Percentiles rank a stretch among this genome's conserved stretches.
Evolutionary conservation across 352 stramenopile species (phyloP).

Genomic region (Globisporangium mamillatum): DNA sequence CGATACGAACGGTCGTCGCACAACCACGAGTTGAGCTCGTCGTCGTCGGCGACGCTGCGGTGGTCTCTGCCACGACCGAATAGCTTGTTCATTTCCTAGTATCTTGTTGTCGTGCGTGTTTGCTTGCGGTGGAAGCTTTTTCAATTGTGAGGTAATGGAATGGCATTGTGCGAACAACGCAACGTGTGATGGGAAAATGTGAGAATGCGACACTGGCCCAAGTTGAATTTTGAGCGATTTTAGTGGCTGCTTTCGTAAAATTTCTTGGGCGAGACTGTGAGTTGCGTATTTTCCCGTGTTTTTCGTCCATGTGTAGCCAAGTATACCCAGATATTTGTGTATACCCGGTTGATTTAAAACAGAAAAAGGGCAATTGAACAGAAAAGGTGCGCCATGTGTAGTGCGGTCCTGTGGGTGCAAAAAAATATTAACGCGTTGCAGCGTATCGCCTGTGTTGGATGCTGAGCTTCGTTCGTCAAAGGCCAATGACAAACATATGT

Average conservation of each 20-base stretch:
- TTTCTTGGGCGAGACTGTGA: background rate
- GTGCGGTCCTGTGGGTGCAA: too few species aligned
- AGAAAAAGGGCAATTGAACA: too few species aligned
- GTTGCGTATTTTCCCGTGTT: too few species aligned
- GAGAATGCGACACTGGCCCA: background rate
- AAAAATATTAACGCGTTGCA: too few species aligned
- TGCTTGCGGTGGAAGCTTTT: background rate
- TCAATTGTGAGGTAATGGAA: background rate
- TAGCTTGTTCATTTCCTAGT: background rate
- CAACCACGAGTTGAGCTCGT: constrained; percentile 14
- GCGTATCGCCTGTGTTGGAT: too few species aligned
- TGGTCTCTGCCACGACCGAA: background rate
- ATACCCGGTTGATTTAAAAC: too few species aligned
- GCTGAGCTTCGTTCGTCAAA: too few species aligned
- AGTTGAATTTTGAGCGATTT: background rate
- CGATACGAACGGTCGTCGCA: constrained; percentile 5
- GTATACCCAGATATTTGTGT: too few species aligned
- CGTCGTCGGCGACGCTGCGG: background rate
- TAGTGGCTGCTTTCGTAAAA: constrained; percentile 2
- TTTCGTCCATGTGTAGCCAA: too few species aligned
- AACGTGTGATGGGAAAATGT: background rate
- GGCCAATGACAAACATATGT: too few species aligned
- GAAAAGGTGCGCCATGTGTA: too few species aligned
- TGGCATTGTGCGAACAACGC: background rate
- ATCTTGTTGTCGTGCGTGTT: background rate